Percentiles rank a stretch among this genome's conserved stretches.
phyloP scores from a whole-genome alignment of 306 rosid species.

The Erythrophleum fordii region DNA sequence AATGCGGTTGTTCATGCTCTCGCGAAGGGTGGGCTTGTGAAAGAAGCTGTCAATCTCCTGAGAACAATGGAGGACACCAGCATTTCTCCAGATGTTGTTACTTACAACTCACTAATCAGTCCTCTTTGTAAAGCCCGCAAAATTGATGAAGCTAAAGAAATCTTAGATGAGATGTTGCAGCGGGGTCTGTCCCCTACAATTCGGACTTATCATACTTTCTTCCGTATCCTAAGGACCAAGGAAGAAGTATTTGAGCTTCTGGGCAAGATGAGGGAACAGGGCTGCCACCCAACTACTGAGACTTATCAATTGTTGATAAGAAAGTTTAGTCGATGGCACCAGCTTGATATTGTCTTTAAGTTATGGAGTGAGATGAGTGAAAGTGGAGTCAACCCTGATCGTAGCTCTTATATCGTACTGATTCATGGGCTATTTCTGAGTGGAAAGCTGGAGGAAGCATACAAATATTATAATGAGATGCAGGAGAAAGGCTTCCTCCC shows the following conservation, averaged over 20 bases:
- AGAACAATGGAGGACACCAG: constrained; percentile 69
- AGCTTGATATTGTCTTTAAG: constrained; percentile 75
- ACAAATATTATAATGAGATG: constrained; percentile 82
- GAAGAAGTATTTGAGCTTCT: constrained; percentile 75
- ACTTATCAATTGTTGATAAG: constrained; percentile 87
- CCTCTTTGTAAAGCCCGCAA: constrained; percentile 78
- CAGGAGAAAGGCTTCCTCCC: constrained; percentile 75
- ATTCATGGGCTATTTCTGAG: constrained; percentile 92
- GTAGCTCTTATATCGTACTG: constrained; percentile 82
- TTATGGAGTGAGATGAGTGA: constrained; percentile 78
- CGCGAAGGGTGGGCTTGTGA: constrained; percentile 66
- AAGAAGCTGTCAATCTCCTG: constrained; percentile 68
- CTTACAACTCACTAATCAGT: constrained; percentile 83
- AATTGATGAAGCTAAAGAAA: constrained; percentile 64
- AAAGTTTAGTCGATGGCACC: constrained; percentile 83
- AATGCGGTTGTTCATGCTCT: constrained; percentile 79
- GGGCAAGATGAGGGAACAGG: constrained; percentile 63
- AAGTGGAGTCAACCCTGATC: constrained; percentile 70
- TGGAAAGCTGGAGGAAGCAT: constrained; percentile 75
- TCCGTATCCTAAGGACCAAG: constrained; percentile 58
- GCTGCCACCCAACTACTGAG: constrained; percentile 74
- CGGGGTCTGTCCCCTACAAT: constrained; percentile 65
- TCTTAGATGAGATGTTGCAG: constrained; percentile 66
- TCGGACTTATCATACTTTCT: constrained; percentile 86
- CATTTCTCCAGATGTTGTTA: constrained; percentile 67